Conservation (phyloP, 495 filamentous ascomycete genomes). For the Choiromyces venosus region DNA sequence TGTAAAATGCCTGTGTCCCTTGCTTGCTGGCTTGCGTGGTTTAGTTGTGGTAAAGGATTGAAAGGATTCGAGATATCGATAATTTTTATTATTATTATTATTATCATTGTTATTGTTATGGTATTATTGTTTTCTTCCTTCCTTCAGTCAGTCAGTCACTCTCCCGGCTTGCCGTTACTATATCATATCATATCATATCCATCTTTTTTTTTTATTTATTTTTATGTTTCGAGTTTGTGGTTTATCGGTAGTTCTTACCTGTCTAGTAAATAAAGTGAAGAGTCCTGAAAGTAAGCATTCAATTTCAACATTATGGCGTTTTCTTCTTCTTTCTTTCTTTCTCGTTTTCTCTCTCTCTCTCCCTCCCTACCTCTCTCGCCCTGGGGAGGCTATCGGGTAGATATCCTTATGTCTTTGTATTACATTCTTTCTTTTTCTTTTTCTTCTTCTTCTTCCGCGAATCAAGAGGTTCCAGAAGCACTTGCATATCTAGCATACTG, state of each 20-base stretch:
- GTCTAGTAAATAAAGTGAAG: not conserved
- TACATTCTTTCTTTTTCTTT: not conserved
- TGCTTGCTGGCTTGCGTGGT: not conserved
- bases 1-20: not conserved
- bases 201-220: not conserved
- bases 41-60: not conserved
- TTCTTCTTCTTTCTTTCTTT: not conserved
- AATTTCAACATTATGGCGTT: too few species aligned
- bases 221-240: not conserved
- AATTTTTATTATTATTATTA: not conserved
- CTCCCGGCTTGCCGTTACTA: too few species aligned
- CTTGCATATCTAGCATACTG: not conserved
- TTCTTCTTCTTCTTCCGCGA: not conserved
- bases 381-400: not conserved
- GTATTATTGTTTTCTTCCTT: not conserved
- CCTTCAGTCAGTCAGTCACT: too few species aligned
- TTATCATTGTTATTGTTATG: not conserved
- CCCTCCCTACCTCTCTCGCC: not conserved
- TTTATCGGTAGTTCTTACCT: not conserved
- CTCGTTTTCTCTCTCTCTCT: not conserved
- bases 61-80: not conserved
- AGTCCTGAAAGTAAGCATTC: not conserved
- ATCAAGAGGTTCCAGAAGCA: not conserved
- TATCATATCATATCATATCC: too few species aligned
- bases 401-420: not conserved